A percentile compares a stretch with the other conserved stretches of the same genome.
Conservation (phyloP, 1,139 yeast genomes). For the Sugiyamaella pinicola region DNA sequence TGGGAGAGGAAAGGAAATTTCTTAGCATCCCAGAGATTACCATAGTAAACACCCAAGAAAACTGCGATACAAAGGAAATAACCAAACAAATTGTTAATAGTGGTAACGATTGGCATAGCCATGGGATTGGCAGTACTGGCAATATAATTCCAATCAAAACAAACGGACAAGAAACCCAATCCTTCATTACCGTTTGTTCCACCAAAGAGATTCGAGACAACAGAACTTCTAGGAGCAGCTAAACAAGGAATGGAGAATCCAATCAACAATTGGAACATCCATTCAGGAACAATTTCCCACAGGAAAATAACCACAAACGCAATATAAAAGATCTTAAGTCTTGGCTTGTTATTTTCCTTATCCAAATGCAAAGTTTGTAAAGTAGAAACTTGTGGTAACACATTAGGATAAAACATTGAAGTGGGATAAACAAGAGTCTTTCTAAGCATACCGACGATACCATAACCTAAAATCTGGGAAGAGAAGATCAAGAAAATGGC, state of each 20-base stretch:
- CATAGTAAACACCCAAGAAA: slow-evolving; percentile 39
- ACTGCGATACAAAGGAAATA: slow-evolving; percentile 37
- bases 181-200: slow-evolving; percentile 41
- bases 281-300: slow-evolving; percentile 30
- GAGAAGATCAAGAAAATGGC: slow-evolving; percentile 51
- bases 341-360: slow-evolving; percentile 28
- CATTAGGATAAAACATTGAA: slow-evolving; percentile 54
- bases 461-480: slow-evolving; percentile 58
- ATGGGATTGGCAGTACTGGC: slow-evolving; percentile 38
- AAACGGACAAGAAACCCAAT: slow-evolving; percentile 37
- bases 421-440: slow-evolving; percentile 56
- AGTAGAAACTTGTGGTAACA: slow-evolving; percentile 52
- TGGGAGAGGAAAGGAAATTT: slow-evolving; percentile 41
- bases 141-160: slow-evolving; percentile 40
- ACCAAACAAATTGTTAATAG: slow-evolving; percentile 37
- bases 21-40: slow-evolving; percentile 39
- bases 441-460: slow-evolving; percentile 58
- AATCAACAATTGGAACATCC: slow-evolving; percentile 28
- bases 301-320: slow-evolving; percentile 25
- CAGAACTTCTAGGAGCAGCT: slow-evolving; percentile 34
- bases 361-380: slow-evolving; percentile 46
- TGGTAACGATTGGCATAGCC: slow-evolving; percentile 37
- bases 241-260: slow-evolving; percentile 35
- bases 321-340: slow-evolving; percentile 31
- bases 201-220: slow-evolving; percentile 36